These are phyloP conservation scores for Mariannaea sp. DNA, from an alignment of 2,329 filamentous ascomycete genomes.

Conservation along the genomic window DNA sequence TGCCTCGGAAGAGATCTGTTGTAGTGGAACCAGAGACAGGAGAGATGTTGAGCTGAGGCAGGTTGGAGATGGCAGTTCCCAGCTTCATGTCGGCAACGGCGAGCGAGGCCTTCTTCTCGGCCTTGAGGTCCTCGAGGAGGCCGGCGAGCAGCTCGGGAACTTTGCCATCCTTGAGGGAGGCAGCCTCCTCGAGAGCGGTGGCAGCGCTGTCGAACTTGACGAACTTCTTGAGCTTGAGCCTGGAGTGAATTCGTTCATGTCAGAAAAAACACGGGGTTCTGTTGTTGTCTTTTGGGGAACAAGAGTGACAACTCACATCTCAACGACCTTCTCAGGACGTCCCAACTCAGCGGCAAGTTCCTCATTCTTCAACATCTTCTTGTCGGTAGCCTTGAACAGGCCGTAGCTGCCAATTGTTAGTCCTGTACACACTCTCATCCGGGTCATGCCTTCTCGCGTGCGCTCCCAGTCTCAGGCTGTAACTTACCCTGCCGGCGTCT, in stretches of 20 bases:
- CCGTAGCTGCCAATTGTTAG: constrained; percentile 73
- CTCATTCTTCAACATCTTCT: constrained; percentile 93
- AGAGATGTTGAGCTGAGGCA: constrained; percentile 84
- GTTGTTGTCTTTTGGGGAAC: constrained; percentile 2
- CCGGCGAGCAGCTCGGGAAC: constrained; percentile 84
- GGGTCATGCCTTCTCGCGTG: constrained; percentile 20
- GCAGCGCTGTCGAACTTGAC: constrained; percentile 95
- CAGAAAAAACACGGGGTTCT: constrained; percentile 15
- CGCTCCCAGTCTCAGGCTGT: constrained; percentile 18
- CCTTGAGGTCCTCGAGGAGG: constrained; percentile 87
- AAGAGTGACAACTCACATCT: constrained; percentile 67
- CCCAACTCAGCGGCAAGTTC: constrained; percentile 75
- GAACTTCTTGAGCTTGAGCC: constrained; percentile 95
- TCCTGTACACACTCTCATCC: constrained; percentile 9
- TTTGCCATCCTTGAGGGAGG: constrained; percentile 88
- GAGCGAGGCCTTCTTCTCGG: constrained; percentile 95
- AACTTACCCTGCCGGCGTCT: constrained; percentile 83
- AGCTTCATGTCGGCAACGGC: constrained; percentile 94
- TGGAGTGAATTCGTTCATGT: constrained; percentile 42
- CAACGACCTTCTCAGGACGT: constrained; percentile 82
- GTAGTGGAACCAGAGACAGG: constrained; percentile 67
- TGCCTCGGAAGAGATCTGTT: constrained; percentile 89
- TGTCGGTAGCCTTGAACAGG: constrained; percentile 97
- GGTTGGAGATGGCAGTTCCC: constrained; percentile 87
- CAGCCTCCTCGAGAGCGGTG: constrained; percentile 87